A percentile compares a stretch with the other conserved stretches of the same genome.
phyloP scores from a whole-genome alignment of 192 early-diverging fungal species.

The Rhizoclosmatium sp. region DNA sequence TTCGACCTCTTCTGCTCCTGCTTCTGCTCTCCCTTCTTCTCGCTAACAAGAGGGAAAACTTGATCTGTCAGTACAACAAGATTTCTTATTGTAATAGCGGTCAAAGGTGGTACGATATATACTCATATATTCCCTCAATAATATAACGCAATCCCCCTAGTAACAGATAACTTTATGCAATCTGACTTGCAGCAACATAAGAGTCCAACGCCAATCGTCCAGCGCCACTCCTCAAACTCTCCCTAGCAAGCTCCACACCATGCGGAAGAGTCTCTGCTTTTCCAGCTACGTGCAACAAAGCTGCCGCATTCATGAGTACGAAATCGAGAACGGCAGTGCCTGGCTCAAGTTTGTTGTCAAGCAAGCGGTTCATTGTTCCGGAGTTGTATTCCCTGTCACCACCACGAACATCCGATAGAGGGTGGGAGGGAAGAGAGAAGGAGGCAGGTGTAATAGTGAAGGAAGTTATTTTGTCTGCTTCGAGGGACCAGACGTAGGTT shows the following conservation, averaged over 20 bases:
- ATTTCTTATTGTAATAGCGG: no score
- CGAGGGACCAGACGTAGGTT: conserved; percentile 89
- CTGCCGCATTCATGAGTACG: conserved; percentile 92
- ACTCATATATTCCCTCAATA: no score
- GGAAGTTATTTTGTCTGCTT: conserved; percentile 66
- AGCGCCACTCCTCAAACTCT: conserved; percentile 75
- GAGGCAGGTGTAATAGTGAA: conserved; percentile 79
- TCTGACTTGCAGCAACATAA: conserved; percentile 55
- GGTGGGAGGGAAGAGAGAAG: conserved; percentile 85
- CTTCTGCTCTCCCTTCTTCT: no score
- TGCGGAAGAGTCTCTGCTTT: conserved; percentile 74
- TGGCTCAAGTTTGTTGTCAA: conserved; percentile 69
- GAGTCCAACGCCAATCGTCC: conserved; percentile 69
- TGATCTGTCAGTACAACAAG: no score
- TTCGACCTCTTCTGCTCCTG: no score
- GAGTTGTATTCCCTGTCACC: conserved; percentile 78
- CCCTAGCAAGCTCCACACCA: conserved; percentile 78
- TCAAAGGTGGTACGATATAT: no score
- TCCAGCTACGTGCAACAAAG: conserved; percentile 82
- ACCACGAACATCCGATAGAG: conserved; percentile 75
- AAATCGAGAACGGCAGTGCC: conserved; percentile 80
- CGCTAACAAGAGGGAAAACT: no score
- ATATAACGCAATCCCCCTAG: no score
- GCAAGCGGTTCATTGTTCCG: conserved; percentile 69
- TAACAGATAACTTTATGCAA: no score